phyloP scores from a whole-genome alignment of 768 basidiomycete genomes.

The Mycena albidolilacea region DNA sequence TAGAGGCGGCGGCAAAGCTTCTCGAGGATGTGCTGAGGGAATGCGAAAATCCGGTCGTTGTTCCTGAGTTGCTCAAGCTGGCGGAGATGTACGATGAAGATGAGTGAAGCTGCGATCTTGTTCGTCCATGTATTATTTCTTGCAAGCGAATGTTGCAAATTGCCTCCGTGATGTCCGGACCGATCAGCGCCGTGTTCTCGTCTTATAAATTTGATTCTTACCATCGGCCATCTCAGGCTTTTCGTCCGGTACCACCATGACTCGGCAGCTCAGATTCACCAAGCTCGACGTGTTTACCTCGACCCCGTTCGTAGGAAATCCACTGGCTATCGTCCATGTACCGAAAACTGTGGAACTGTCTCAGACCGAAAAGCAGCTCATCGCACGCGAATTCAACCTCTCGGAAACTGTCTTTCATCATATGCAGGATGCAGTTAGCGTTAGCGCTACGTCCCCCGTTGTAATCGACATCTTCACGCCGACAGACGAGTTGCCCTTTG shows the following conservation, averaged over 20 bases:
- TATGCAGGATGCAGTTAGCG: conserved; percentile 41
- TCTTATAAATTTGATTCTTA: neutral
- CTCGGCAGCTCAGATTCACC: conserved; percentile 43
- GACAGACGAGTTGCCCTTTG: conserved; percentile 58
- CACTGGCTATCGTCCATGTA: conserved; percentile 60
- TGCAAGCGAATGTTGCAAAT: conserved; percentile 2
- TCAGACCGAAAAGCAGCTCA: conserved; percentile 57
- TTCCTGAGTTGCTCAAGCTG: conserved; percentile 30
- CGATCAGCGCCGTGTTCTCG: neutral
- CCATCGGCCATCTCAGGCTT: neutral
- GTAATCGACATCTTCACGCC: conserved; percentile 60
- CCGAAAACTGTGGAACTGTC: conserved; percentile 47
- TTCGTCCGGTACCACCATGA: conserved; percentile 14
- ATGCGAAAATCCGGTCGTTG: conserved; percentile 32
- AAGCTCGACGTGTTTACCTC: conserved; percentile 62
- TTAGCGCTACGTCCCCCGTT: conserved; percentile 38
- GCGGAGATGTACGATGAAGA: conserved; percentile 10
- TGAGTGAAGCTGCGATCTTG: neutral
- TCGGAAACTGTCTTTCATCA: conserved; percentile 65
- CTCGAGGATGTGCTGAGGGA: conserved; percentile 35
- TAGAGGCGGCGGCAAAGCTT: conserved; percentile 19
- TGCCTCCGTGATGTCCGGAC: neutral
- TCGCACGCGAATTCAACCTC: conserved; percentile 65
- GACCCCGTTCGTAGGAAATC: conserved; percentile 58
- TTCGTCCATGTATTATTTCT: neutral